Percentiles rank a stretch among this genome's conserved stretches.
These are phyloP conservation scores for Colletotrichum karsti DNA, from an alignment of 2,329 filamentous ascomycete genomes.

Conservation along the genomic window DNA sequence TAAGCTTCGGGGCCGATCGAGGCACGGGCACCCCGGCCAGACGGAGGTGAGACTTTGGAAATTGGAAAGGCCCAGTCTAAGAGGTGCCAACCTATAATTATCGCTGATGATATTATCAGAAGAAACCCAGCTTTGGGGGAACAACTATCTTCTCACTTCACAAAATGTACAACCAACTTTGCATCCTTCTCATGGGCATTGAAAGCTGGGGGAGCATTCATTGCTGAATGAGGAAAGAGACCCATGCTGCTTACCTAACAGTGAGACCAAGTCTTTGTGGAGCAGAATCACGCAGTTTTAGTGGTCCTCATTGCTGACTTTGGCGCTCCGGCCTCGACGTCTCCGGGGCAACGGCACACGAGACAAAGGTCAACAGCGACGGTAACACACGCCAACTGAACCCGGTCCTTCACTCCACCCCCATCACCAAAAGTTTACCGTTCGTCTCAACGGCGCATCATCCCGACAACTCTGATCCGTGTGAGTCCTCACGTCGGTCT, in stretches of 20 bases:
- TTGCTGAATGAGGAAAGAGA: background rate
- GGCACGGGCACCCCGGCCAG: slow-evolving; percentile 1
- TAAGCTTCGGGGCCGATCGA: slow-evolving; percentile 11
- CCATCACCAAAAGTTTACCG: slow-evolving; percentile 26
- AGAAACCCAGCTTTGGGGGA: background rate
- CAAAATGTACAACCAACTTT: background rate
- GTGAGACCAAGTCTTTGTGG: background rate
- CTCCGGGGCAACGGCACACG: slow-evolving; percentile 25
- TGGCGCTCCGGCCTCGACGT: slow-evolving; percentile 1
- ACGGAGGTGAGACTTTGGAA: slow-evolving; percentile 3
- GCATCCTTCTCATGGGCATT: no score
- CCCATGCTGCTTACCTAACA: slow-evolving; percentile 8
- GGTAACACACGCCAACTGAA: slow-evolving; percentile 16
- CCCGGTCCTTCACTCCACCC: slow-evolving; percentile 22
- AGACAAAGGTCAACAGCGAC: slow-evolving; percentile 26
- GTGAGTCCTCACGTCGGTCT: slow-evolving; percentile 18
- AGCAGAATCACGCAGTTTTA: background rate
- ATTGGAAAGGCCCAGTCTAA: background rate
- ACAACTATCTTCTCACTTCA: background rate
- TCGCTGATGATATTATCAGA: background rate
- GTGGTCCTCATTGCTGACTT: background rate
- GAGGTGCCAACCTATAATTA: background rate
- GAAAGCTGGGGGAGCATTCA: background rate
- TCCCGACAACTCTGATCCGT: slow-evolving; percentile 18
- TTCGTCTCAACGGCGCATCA: slow-evolving; percentile 22